Evolutionary conservation across 2,329 filamentous ascomycete species (phyloP).

Genomic region (Diaporthe helianthi): DNA sequence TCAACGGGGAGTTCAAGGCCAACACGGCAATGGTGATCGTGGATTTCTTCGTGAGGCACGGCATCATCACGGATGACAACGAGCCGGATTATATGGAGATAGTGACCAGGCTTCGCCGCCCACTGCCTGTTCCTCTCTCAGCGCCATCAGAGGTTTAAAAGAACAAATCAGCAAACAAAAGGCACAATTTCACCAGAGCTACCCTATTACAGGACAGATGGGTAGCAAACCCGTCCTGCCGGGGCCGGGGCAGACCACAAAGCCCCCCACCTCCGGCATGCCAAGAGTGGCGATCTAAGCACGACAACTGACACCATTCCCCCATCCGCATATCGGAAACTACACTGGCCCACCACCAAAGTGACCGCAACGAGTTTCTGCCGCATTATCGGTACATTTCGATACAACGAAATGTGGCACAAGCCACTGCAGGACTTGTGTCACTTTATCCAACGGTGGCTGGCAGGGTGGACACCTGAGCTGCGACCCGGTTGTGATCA

Average conservation of each 20-base stretch:
- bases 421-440: neutral
- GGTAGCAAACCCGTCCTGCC: neutral
- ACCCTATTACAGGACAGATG: neutral
- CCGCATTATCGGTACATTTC: neutral
- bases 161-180: neutral
- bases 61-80: slow-evolving; percentile 73
- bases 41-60: slow-evolving; percentile 83
- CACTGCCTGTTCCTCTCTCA: slow-evolving; percentile 48
- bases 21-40: slow-evolving; percentile 81
- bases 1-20: slow-evolving; percentile 79
- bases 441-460: neutral
- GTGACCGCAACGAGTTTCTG: neutral
- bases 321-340: slow-evolving; percentile 19
- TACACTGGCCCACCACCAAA: slow-evolving; percentile 3
- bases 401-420: neutral
- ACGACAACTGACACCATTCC: slow-evolving; percentile 27
- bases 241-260: neutral
- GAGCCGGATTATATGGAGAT: slow-evolving; percentile 79
- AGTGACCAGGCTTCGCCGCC: slow-evolving; percentile 51
- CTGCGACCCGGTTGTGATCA: neutral
- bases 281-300: slow-evolving; percentile 18
- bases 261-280: neutral
- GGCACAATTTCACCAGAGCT: neutral
- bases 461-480: neutral
- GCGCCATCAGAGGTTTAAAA: neutral